Conservation (phyloP, 305 asterid species). For the Lippia alba region DNA sequence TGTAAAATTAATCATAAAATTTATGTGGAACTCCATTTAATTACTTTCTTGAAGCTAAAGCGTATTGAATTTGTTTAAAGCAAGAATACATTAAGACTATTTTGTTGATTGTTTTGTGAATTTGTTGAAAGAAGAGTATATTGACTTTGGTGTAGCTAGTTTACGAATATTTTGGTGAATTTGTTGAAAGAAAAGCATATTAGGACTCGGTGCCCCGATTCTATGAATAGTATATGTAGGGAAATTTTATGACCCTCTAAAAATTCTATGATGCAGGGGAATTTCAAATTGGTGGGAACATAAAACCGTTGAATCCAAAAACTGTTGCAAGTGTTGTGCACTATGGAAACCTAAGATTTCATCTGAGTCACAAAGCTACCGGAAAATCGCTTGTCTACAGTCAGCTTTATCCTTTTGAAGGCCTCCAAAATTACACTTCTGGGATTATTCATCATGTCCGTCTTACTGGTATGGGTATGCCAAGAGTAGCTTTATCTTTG, state of each 20-base stretch:
- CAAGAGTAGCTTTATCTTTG: neutral
- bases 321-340: constrained; percentile 65
- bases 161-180: neutral
- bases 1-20: neutral
- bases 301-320: constrained; percentile 67
- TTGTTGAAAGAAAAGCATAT: neutral
- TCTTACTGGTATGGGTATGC: constrained; percentile 80
- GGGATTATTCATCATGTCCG: constrained; percentile 92
- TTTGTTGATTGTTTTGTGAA: neutral
- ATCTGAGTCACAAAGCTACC: constrained; percentile 50
- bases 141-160: neutral
- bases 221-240: neutral
- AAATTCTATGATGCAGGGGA: constrained; percentile 57
- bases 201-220: constrained; percentile 12
- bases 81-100: neutral
- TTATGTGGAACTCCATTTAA: neutral
- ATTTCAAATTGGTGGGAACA: constrained; percentile 68
- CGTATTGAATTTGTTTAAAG: neutral
- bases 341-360: constrained; percentile 62
- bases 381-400: constrained; percentile 76
- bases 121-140: neutral
- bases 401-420: constrained; percentile 83
- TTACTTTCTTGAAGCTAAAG: neutral
- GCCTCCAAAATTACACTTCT: constrained; percentile 86
- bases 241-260: too few relatives aligned